These are phyloP conservation scores for Lasiodiplodia sp. DNA, from an alignment of 2,329 filamentous ascomycete genomes.

Conservation along the genomic window DNA sequence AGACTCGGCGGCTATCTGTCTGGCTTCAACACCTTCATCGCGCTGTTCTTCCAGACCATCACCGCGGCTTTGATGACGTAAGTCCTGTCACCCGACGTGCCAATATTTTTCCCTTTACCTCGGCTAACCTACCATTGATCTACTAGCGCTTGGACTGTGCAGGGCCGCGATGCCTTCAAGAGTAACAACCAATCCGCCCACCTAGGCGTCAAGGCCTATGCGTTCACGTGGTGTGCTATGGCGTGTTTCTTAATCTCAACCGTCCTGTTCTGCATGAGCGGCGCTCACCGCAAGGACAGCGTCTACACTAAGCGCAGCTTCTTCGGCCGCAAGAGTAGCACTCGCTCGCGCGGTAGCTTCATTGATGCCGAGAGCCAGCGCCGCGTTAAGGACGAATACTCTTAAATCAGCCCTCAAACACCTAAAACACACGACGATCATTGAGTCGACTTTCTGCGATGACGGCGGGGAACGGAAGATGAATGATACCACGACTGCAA, in stretches of 20 bases:
- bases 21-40: constrained; percentile 63
- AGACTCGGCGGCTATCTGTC: constrained; percentile 74
- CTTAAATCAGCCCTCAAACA: constrained; percentile 48
- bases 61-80: constrained; percentile 79
- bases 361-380: constrained; percentile 64
- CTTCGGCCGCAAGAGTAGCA: constrained; percentile 60
- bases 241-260: constrained; percentile 71
- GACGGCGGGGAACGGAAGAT: background rate
- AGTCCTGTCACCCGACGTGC: constrained; percentile 44
- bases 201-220: constrained; percentile 74
- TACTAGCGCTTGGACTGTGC: constrained; percentile 69
- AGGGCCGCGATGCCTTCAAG: constrained; percentile 72
- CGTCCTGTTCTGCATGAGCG: constrained; percentile 71
- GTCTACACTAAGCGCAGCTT: constrained; percentile 46
- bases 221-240: constrained; percentile 78
- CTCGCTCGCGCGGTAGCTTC: constrained; percentile 58
- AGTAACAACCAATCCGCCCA: constrained; percentile 62
- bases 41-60: constrained; percentile 73
- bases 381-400: constrained; percentile 75
- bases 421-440: background rate
- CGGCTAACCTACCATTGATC: background rate
- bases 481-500: constrained; percentile 25
- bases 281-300: constrained; percentile 49
- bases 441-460: background rate
- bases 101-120: constrained; percentile 17